Percentiles rank a stretch among this genome's conserved stretches.
Evolutionary conservation across 164 flowering plant species (phyloP).

Genomic region (Protea cynaroides): DNA sequence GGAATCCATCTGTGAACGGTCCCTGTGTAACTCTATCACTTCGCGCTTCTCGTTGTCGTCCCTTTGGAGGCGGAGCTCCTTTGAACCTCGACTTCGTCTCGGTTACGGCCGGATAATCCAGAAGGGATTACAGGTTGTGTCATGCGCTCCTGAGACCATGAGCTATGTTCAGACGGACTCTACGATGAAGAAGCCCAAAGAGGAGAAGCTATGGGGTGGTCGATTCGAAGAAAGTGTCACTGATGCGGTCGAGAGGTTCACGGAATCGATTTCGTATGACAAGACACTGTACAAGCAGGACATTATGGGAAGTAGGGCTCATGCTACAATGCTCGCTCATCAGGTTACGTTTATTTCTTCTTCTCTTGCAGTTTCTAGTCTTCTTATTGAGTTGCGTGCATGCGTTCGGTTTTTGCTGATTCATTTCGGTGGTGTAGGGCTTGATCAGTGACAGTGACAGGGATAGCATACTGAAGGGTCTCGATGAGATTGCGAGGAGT

Average conservation of each 20-base stretch:
- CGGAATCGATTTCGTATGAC: slow-evolving; percentile 92
- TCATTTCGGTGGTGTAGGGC: slow-evolving; percentile 33
- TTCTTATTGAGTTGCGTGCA: no score
- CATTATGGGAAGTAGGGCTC: slow-evolving; percentile 85
- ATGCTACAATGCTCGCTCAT: slow-evolving; percentile 89
- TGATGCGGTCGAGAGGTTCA: slow-evolving; percentile 85
- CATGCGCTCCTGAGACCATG: slow-evolving; percentile 3
- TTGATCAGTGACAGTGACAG: slow-evolving; percentile 56
- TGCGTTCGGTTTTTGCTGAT: not conserved
- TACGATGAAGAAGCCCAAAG: slow-evolving; percentile 29
- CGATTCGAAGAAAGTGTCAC: slow-evolving; percentile 88
- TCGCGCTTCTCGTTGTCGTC: not conserved
- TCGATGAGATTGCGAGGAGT: slow-evolving; percentile 65
- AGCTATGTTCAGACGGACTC: not conserved
- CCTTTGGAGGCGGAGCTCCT: not conserved
- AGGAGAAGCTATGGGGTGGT: slow-evolving; percentile 94
- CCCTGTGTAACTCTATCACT: not conserved
- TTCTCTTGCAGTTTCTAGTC: no score
- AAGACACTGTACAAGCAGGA: slow-evolving; percentile 85
- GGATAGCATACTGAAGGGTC: slow-evolving; percentile 68
- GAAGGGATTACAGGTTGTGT: not conserved
- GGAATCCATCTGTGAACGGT: not conserved
- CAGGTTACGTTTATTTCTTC: slow-evolving; percentile 42
- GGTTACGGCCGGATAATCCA: not conserved
- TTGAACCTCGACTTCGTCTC: not conserved